Base-by-base conservation (phyloP, 345 rosid species). In the Citrus mangshanensis region DNA sequence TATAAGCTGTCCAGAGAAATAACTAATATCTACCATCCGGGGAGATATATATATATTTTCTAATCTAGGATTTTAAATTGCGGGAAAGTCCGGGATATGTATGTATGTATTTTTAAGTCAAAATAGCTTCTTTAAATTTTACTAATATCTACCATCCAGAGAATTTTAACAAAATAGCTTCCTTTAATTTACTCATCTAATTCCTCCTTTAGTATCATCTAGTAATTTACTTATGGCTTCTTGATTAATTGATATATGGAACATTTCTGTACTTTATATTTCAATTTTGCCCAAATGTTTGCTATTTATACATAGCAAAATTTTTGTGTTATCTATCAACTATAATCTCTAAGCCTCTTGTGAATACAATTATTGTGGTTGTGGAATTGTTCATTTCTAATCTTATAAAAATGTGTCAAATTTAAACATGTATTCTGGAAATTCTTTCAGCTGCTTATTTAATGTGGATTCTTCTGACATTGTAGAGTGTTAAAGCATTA, bases 401-500 rank as follows among this genome's bases (percentile, higher is more conserved):
- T 63, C 25, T 77, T 54, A 19, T 58, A 34, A 46, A 61, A 61
- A 46, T 61, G 60, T 75, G 46, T 80, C n/a, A 59, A 70, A 51
- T 42, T n/a, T 22, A 58, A 10, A 37, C 12, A 5, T 62, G 8
- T 63, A 18, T 63, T 42, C 58, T 13, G 63, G 62, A 72, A 16
- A 21, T 67, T 80, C 66, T 51, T 68, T 75, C 13, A 27, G 21
- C 38, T 30, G 56, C 62, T 63, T 61, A 12, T 28, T 49, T 27
- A 32, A 38, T 46, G 10, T 30, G 78, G 37, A 74, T 69, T 27
- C 59, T 68, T 35, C 68, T 73, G 58, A 28, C 24, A n/a, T 37
- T 78, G 59, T 85, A 92, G 99, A 84, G 83, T 82, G 97, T 93
- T 73, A 95, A 93, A 79, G 97, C 93, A 61, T 88, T 93, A 70